phyloP scores from a whole-genome alignment of 345 rosid genomes.

The Physaria fendleri region DNA sequence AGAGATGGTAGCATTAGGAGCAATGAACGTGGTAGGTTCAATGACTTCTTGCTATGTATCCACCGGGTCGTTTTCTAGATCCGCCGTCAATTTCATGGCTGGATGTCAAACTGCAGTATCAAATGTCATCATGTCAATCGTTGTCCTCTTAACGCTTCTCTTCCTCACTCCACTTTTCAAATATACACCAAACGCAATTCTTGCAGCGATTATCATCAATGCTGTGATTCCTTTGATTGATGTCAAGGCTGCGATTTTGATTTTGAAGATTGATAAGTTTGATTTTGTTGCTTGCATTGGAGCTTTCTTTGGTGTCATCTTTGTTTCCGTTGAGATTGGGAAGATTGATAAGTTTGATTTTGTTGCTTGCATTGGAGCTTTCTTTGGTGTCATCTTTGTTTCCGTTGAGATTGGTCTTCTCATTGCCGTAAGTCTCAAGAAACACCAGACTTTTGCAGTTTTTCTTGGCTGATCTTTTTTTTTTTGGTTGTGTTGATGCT shows the following conservation, averaged over 20 bases:
- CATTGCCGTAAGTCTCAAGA: conserved; percentile 42
- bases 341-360: conserved; percentile 78
- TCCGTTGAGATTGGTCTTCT: conserved; percentile 68
- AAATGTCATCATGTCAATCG: conserved; percentile 66
- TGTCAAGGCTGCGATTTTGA: conserved; percentile 39
- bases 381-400: conserved; percentile 63
- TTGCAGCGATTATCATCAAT: conserved; percentile 60
- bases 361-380: conserved; percentile 71
- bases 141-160: conserved; percentile 50
- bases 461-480: not conserved
- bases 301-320: conserved; percentile 76
- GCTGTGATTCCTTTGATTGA: conserved; percentile 63
- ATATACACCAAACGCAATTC: conserved; percentile 67
- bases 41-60: conserved; percentile 90
- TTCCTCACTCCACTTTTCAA: conserved; percentile 65
- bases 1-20: conserved; percentile 90
- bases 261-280: conserved; percentile 77
- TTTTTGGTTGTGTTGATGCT: not conserved
- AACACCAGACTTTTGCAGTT: not conserved
- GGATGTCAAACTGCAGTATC: conserved; percentile 77
- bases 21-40: conserved; percentile 94
- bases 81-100: conserved; percentile 79
- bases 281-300: conserved; percentile 73
- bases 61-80: conserved; percentile 82
- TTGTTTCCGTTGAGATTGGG: conserved; percentile 61